Percentiles rank a stretch among this genome's conserved stretches.
Conservation (phyloP, 2,329 filamentous ascomycete genomes). For the Ustulina deusta region DNA sequence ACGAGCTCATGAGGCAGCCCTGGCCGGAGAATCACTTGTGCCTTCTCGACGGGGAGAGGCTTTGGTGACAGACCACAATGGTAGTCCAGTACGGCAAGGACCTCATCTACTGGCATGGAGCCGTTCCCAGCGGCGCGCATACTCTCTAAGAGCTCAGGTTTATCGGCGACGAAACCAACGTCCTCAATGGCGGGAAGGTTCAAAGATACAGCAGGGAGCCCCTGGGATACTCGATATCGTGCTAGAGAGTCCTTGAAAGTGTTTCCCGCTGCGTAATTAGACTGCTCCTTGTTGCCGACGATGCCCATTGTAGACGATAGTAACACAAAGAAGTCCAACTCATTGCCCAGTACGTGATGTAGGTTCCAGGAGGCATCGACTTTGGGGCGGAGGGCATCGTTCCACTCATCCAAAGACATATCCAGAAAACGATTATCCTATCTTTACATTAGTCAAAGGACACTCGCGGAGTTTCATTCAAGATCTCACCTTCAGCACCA, state of each 20-base stretch:
- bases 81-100: conserved; percentile 45
- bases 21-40: conserved; percentile 46
- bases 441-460: conserved; percentile 2
- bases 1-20: conserved; percentile 44
- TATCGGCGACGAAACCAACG: conserved; percentile 43
- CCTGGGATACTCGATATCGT: conserved; percentile 38
- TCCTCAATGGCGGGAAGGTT: conserved; percentile 41
- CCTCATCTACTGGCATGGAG: conserved; percentile 31
- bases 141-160: conserved; percentile 41
- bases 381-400: conserved; percentile 54
- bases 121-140: conserved; percentile 36
- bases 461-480: too few relatives aligned
- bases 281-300: conserved; percentile 42
- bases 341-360: conserved; percentile 45
- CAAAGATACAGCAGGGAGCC: conserved; percentile 42
- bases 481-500: conserved; percentile 53
- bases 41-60: conserved; percentile 7
- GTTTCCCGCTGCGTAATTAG: conserved; percentile 45
- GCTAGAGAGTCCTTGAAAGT: conserved; percentile 45
- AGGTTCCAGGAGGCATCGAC: conserved; percentile 59
- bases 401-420: conserved; percentile 56
- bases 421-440: conserved; percentile 50
- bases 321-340: conserved; percentile 42
- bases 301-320: conserved; percentile 44
- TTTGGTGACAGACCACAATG: conserved; percentile 39